Evolutionary conservation across 2,329 filamentous ascomycete genomes (phyloP).

Genomic region (Aaosphaeria pasadenensis): DNA sequence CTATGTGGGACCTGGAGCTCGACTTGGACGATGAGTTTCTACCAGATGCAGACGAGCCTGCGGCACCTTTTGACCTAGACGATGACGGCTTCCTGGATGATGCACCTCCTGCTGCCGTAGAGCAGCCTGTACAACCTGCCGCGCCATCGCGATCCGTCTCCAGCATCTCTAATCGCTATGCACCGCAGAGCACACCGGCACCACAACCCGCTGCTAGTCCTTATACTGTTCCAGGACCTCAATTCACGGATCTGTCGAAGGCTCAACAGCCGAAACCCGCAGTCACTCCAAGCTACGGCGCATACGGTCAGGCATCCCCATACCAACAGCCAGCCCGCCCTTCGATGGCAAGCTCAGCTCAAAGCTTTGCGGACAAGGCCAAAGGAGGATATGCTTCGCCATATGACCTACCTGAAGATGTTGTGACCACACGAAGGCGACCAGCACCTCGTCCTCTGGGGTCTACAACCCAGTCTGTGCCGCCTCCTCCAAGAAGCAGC

Average conservation of each 20-base stretch:
- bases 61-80: constrained; percentile 66
- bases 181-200: constrained; percentile 30
- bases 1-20: constrained; percentile 81
- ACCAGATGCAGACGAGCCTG: constrained; percentile 51
- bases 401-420: constrained; percentile 90
- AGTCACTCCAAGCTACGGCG: constrained; percentile 24
- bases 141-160: constrained; percentile 4
- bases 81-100: constrained; percentile 86
- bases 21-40: constrained; percentile 67
- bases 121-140: constrained; percentile 20
- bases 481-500: constrained; percentile 59
- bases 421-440: constrained; percentile 68
- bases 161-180: constrained; percentile 29
- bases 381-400: constrained; percentile 93
- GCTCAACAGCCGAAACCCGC: constrained; percentile 20
- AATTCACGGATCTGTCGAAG: constrained; percentile 47
- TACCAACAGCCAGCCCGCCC: constrained; percentile 39
- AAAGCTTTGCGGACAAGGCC: constrained; percentile 87
- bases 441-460: constrained; percentile 22
- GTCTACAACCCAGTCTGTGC: constrained; percentile 18
- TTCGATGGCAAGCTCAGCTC: constrained; percentile 51
- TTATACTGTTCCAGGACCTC: constrained; percentile 52
- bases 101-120: constrained; percentile 42
- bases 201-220: constrained; percentile 35
- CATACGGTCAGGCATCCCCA: constrained; percentile 25